Evolutionary conservation across 139 green algal species (phyloP).

Genomic region (Haematococcus sp.): DNA sequence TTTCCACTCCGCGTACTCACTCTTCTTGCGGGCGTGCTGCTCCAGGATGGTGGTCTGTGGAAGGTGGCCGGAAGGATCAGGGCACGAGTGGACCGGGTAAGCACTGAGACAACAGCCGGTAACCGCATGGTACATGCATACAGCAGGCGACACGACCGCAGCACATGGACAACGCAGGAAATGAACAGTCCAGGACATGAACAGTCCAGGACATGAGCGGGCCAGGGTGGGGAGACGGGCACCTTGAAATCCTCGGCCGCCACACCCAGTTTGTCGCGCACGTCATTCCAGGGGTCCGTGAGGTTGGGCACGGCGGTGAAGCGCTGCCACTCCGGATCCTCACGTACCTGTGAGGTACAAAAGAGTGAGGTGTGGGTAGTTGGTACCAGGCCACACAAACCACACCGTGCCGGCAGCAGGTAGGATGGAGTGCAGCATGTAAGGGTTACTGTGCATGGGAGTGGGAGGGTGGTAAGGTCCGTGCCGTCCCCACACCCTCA

Average conservation of each 20-base stretch:
- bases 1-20: conserved; percentile 54
- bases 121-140: neutral
- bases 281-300: conserved; percentile 64
- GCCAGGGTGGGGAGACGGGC: too few relatives aligned
- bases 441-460: too few relatives aligned
- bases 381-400: too few relatives aligned
- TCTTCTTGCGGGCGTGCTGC: conserved; percentile 63
- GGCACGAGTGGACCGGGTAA: neutral
- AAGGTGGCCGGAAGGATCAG: neutral
- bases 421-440: too few relatives aligned
- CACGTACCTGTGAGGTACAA: conserved; percentile 17
- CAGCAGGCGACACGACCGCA: too few relatives aligned
- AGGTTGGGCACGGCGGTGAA: conserved; percentile 49
- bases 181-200: neutral
- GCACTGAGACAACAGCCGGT: neutral
- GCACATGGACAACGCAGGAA: neutral
- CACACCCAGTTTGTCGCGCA: conserved; percentile 62
- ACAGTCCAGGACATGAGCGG: too few relatives aligned
- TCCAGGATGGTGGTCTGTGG: conserved; percentile 52
- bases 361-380: too few relatives aligned
- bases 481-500: too few relatives aligned
- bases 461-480: too few relatives aligned
- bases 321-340: conserved; percentile 62
- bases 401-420: too few relatives aligned
- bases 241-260: conserved; percentile 74